These are phyloP conservation scores for Yarrowia sp. DNA, from an alignment of 805 yeast genomes.

Conservation along the genomic window DNA sequence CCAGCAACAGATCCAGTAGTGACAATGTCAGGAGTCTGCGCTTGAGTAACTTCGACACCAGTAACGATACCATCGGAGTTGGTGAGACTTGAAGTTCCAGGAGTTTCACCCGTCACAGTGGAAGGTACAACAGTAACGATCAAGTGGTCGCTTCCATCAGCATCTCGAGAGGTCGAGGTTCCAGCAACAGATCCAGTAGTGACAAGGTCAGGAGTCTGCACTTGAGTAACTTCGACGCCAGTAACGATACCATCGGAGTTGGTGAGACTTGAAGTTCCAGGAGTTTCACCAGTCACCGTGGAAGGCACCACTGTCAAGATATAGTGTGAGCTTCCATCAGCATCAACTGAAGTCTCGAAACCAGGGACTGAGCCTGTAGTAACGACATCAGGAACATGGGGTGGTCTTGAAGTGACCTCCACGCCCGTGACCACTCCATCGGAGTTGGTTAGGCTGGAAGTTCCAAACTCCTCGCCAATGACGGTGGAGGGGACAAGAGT, in stretches of 20 bases:
- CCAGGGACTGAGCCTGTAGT: background rate
- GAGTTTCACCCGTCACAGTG: background rate
- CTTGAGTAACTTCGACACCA: background rate
- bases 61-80: background rate
- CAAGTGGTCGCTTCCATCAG: background rate
- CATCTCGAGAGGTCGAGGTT: background rate
- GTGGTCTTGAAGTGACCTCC: no score
- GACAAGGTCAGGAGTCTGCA: background rate
- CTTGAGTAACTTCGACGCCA: background rate
- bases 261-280: background rate
- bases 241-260: background rate
- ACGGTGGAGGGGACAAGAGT: background rate
- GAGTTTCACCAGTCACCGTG: background rate
- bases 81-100: background rate
- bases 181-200: background rate
- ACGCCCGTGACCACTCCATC: no score
- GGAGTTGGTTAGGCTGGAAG: no score
- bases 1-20: background rate
- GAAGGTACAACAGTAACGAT: background rate
- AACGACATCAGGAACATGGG: background rate
- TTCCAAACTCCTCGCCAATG: background rate
- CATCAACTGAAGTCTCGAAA: background rate
- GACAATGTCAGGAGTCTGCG: background rate
- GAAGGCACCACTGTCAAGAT: background rate
- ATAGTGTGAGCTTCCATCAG: background rate